Base-by-base conservation (phyloP, 805 yeast genomes). In the Spathaspora sp. region DNA sequence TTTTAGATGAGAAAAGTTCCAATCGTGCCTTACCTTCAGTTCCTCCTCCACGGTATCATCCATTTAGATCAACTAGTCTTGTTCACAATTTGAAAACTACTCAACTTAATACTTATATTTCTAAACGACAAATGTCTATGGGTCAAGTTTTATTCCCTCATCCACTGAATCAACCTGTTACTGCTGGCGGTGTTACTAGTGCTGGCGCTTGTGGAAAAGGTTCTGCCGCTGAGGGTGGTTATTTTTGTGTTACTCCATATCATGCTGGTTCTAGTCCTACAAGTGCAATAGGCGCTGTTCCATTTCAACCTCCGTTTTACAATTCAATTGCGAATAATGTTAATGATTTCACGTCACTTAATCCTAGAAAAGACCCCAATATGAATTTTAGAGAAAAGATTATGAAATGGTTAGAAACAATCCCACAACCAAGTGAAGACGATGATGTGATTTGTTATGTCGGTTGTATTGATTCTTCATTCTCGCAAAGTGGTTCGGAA, bases 381-480 rank as follows among this genome's bases (percentile, higher is more conserved):
- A 86, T 87, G 91, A 75, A 82, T 1, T 79, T 76, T 55, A 70
- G 67, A 46, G 93, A 87, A 59, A 87, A 87, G 59, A 87, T 87
- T 0, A 72, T 73, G 39, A 68, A 64, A 6, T 87, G 94, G 94
- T 77, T 87, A 35, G 68, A 69, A 3, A 72, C 74, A 28, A 76
- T 87, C 3, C 92, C 92, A 1, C 35, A 26, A 11, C 2, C 14
- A 11, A 12, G 8, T 7, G 61, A 75, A 8, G 19, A 16, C 6
- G 26, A 6, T 23, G 26, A 23, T 4, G 26, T 4, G 6, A 23
- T 23, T 23, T 23, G 26, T 23, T 23, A 23, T 23, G 6, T 23
- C 26, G 26, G 26, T 23, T 23, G 26, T 23, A 53, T 59, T 23
- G 76, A 75, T n/a, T 81, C 86, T 55, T 55, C 54, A 20, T 57